These are phyloP conservation scores for Pneumocystis murina DNA, from an alignment of 1,139 yeast genomes.

Conservation along the genomic window DNA sequence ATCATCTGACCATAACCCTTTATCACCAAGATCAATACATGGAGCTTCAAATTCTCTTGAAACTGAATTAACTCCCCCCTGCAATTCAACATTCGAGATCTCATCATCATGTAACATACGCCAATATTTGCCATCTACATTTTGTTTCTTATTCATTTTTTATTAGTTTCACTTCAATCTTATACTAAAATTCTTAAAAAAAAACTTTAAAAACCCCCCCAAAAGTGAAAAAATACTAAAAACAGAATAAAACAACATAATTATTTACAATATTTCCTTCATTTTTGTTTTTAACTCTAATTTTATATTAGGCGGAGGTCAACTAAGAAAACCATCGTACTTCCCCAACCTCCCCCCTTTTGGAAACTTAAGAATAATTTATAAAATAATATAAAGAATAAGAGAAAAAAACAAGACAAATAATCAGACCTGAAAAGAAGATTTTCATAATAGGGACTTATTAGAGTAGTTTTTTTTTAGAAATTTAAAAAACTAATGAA, in stretches of 20 bases:
- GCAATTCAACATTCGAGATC: not conserved
- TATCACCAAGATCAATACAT: not conserved
- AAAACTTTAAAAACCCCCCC: not conserved
- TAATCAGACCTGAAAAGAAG: not conserved
- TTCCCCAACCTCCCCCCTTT: not conserved
- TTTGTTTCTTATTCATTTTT: not conserved
- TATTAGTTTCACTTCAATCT: not conserved
- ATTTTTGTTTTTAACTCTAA: not conserved
- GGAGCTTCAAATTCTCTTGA: not conserved
- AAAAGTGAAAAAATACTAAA: not conserved
- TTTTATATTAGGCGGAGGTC: not conserved
- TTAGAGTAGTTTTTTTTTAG: not conserved
- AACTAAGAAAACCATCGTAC: not conserved
- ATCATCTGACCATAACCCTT: constrained; percentile 3
- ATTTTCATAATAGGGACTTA: not conserved
- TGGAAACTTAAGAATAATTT: not conserved
- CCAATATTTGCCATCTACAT: not conserved
- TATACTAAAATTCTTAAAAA: not conserved
- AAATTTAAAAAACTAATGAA: not conserved
- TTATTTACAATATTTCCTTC: not conserved
- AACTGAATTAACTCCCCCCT: not conserved
- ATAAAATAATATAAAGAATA: not conserved
- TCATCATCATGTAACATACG: not conserved
- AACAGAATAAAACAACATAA: not conserved
- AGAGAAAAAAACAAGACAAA: not conserved